Base-by-base conservation (phyloP, 2,329 filamentous ascomycete species). In the Dothidotthia symphoricarpi region DNA sequence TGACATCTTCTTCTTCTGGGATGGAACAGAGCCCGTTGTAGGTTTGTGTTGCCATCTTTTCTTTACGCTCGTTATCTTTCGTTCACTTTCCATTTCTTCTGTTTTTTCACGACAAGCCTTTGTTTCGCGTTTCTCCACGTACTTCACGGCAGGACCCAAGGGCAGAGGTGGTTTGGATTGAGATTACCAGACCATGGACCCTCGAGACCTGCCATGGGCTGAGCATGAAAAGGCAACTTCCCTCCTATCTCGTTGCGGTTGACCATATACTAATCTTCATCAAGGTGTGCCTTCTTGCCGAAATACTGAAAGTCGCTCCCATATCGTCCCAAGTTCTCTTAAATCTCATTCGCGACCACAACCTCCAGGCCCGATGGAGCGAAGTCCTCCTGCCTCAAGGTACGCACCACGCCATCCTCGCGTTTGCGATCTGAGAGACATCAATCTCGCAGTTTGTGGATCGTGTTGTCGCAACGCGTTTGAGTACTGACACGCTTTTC, bases 351-450 rank as follows among this genome's bases (percentile, higher is more conserved):
- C 63, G 65, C 44, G 67, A 71, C 35, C 51, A 58, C 41, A 65
- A 67, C 46, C 61, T 73, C 45, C 63, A 67, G 49, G 73, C 72
- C 39, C 63, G 63, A 51, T 77, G 74, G 74, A 67, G 67, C 36
- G 67, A 76, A 37, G 72, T 72, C 47, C 63, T 72, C 27, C 60
- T 77, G 42, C 75, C 75, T 46, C 62, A 62, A 54, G 74, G 75
- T 77, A 64, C 51, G 70, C 57, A 31, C n/a, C 28, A 30, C 32
- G 31, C 36, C 17, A 13, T 28, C 17, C 42, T 28, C 31, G 36
- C 36, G 15, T 24, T 16, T 33, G 19, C 9, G 19, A 22, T 9
- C 9, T 9, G 19, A 22, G 19, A 22, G 9, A 22, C 5, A 22
- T 5, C 5, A 5, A 5, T 22, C 24, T 24, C n/a, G 13, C 28